Evolutionary conservation across 148 eudicot genomes (phyloP).

Genomic region (Suaeda aralocaspica): DNA sequence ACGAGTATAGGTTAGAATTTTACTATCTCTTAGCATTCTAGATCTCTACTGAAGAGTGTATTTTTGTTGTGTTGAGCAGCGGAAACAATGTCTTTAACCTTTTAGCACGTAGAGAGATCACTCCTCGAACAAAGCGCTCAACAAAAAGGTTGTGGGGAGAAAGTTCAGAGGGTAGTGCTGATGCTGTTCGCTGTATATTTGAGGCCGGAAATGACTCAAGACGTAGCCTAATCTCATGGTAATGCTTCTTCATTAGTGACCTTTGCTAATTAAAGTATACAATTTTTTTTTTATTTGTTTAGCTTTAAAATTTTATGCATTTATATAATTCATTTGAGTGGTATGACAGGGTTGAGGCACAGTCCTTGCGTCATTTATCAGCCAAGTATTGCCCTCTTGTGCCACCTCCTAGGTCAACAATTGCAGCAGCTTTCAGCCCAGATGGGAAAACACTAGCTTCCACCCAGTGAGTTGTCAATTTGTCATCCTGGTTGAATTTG

Average conservation of each 20-base stretch:
- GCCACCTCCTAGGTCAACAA: conserved; percentile 96
- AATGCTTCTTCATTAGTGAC: conserved; percentile 11
- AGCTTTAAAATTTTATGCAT: neutral
- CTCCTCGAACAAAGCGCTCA: conserved; percentile 54
- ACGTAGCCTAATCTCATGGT: conserved; percentile 79
- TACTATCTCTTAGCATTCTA: neutral
- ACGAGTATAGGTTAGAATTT: neutral
- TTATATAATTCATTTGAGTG: conserved; percentile 8
- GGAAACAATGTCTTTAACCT: conserved; percentile 60
- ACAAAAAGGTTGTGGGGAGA: conserved; percentile 54
- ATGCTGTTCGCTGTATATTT: conserved; percentile 31
- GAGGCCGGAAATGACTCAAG: conserved; percentile 65
- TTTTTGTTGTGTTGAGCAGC: conserved; percentile 25
- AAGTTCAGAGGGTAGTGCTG: conserved; percentile 26
- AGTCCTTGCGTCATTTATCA: conserved; percentile 73
- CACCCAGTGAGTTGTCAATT: conserved; percentile 64
- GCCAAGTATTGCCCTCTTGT: conserved; percentile 82
- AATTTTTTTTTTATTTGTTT: neutral
- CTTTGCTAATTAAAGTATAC: no score
- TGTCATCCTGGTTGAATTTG: neutral
- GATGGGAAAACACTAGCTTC: conserved; percentile 94
- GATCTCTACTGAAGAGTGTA: conserved; percentile 11
- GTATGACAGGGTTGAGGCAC: conserved; percentile 74
- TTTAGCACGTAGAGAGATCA: conserved; percentile 73
- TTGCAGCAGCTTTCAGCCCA: conserved; percentile 93